These are phyloP conservation scores for Neurospora intermedia DNA, from an alignment of 495 filamentous ascomycete genomes.

Conservation along the genomic window DNA sequence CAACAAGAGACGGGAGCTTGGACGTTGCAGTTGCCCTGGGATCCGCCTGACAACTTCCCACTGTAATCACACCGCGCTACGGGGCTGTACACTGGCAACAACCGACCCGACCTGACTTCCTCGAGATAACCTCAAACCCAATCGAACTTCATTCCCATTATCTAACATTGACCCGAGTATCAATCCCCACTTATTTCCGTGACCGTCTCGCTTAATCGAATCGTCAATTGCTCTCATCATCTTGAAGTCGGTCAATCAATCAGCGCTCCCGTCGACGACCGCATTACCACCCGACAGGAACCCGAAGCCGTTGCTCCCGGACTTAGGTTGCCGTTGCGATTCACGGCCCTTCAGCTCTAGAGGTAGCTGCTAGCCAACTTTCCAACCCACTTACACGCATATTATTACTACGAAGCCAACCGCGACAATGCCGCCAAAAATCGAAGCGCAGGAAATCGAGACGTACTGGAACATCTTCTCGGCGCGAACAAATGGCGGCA, in stretches of 20 bases:
- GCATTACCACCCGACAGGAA: background rate
- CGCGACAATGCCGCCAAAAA: slow-evolving; percentile 56
- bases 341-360: background rate
- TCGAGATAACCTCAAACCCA: background rate
- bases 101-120: background rate
- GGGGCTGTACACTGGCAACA: background rate
- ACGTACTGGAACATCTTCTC: slow-evolving; percentile 99
- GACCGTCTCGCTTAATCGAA: background rate
- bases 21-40: background rate
- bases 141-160: background rate
- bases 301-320: background rate
- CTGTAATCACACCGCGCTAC: background rate
- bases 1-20: background rate
- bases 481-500: slow-evolving; percentile 68
- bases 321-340: background rate
- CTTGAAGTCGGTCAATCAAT: background rate
- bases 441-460: slow-evolving; percentile 92
- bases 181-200: background rate
- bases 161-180: background rate
- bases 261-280: background rate
- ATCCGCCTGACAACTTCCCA: background rate
- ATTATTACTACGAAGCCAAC: background rate
- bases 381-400: background rate
- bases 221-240: background rate
- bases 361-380: background rate